Evolutionary conservation across 148 eudicot genomes (phyloP).

Genomic region (Amaranthus cruentus): DNA sequence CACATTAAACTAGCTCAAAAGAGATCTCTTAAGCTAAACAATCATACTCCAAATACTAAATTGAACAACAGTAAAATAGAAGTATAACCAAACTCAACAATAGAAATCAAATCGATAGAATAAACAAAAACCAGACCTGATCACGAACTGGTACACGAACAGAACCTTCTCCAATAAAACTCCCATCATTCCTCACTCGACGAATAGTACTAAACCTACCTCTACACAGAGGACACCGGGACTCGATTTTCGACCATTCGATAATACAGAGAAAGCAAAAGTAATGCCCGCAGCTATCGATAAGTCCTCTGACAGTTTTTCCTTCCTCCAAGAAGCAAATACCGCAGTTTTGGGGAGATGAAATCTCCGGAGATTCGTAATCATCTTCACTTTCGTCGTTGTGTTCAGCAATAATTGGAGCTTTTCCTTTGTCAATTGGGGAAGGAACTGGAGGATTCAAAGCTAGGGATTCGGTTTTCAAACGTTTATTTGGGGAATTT

Average conservation of each 20-base stretch:
- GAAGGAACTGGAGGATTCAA: constrained; percentile 19
- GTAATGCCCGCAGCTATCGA: constrained; percentile 74
- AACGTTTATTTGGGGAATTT: constrained; percentile 44
- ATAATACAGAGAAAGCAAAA: constrained; percentile 84
- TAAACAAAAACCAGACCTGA: constrained; percentile 44
- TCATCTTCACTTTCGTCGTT: constrained; percentile 4
- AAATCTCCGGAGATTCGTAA: constrained; percentile 21
- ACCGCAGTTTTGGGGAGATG: constrained; percentile 42
- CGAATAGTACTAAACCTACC: constrained; percentile 60
- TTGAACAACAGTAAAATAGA: too few species aligned
- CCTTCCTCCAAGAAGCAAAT: constrained; percentile 50
- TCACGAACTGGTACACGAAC: constrained; percentile 67
- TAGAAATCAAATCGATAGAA: background rate
- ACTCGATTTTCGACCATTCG: constrained; percentile 89
- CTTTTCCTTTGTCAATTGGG: constrained; percentile 34
- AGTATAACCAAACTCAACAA: background rate
- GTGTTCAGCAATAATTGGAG: constrained; percentile 15
- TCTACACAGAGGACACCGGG: constrained; percentile 80
- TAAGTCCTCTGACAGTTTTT: constrained; percentile 47
- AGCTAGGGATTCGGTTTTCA: constrained; percentile 34
- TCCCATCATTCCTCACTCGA: constrained; percentile 48
- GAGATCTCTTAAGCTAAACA: background rate
- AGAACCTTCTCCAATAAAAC: constrained; percentile 40
- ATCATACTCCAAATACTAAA: background rate
- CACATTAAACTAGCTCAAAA: background rate